Percentiles rank a stretch among this genome's conserved stretches.
Conservation (phyloP, 495 filamentous ascomycete genomes). For the Penicillium paxilli region DNA sequence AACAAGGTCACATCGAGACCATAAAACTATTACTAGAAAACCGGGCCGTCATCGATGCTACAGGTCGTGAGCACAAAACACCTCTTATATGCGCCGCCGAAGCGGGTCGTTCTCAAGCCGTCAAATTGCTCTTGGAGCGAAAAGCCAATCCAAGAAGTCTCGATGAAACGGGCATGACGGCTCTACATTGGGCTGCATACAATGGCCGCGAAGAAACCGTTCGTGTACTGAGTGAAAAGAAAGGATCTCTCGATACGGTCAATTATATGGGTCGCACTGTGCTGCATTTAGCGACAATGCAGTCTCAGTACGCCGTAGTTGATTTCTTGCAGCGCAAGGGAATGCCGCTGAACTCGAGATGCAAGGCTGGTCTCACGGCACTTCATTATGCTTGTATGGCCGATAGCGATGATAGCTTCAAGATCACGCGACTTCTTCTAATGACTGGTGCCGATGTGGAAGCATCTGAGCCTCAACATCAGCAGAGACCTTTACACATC, state of each 20-base stretch:
- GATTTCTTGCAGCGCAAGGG: conserved; percentile 37
- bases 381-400: conserved; percentile 49
- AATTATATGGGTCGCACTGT: conserved; percentile 38
- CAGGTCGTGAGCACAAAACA: conserved; percentile 34
- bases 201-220: conserved; percentile 46
- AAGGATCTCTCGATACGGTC: conserved; percentile 22
- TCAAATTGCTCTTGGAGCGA: conserved; percentile 35
- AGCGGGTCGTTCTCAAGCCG: conserved; percentile 25
- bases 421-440: conserved; percentile 41
- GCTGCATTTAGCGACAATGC: conserved; percentile 44
- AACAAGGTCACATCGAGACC: conserved; percentile 31
- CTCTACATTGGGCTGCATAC: conserved; percentile 45
- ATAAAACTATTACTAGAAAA: conserved; percentile 35
- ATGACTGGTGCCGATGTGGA: conserved; percentile 41
- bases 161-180: conserved; percentile 44
- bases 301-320: conserved; percentile 39
- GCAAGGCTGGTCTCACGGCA: conserved; percentile 30
- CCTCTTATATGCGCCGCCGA: conserved; percentile 46
- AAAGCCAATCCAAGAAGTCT: conserved; percentile 31
- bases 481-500: conserved; percentile 41
- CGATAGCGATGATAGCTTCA: conserved; percentile 27
- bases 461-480: conserved; percentile 26
- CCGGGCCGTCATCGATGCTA: conserved; percentile 37
- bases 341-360: conserved; percentile 27
- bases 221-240: conserved; percentile 32